A percentile compares a stretch with the other conserved stretches of the same genome.
These are phyloP conservation scores for Nicotiana undulata DNA, from an alignment of 257 asterid species.

Conservation along the genomic window DNA sequence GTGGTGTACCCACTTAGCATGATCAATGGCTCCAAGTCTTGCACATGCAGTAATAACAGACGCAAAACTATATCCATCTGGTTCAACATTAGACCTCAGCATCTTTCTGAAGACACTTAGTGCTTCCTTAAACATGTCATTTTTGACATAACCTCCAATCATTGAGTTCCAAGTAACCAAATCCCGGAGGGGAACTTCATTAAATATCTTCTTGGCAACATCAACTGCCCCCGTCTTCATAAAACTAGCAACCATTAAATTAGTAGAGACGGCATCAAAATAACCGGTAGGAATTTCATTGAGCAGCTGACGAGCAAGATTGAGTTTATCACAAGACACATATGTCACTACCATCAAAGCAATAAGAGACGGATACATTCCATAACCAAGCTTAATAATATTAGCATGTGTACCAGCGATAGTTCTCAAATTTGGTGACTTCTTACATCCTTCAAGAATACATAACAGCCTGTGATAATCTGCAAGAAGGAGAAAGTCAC, in stretches of 20 bases:
- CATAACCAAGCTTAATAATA: slow-evolving; percentile 51
- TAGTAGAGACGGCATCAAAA: slow-evolving; percentile 34
- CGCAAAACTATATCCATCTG: slow-evolving; percentile 64
- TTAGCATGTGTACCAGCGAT: slow-evolving; percentile 36
- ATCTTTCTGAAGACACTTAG: slow-evolving; percentile 44
- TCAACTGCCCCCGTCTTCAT: slow-evolving; percentile 47
- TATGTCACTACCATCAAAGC: slow-evolving; percentile 39
- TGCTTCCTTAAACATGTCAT: slow-evolving; percentile 42
- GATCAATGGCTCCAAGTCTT: slow-evolving; percentile 56
- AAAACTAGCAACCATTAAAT: slow-evolving; percentile 45
- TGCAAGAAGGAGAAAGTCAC: slow-evolving; percentile 9
- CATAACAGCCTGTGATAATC: slow-evolving; percentile 34
- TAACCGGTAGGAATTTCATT: slow-evolving; percentile 21
- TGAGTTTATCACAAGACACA: slow-evolving; percentile 29
- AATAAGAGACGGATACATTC: slow-evolving; percentile 27
- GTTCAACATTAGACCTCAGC: slow-evolving; percentile 39
- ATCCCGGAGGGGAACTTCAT: slow-evolving; percentile 40
- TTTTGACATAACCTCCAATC: slow-evolving; percentile 62
- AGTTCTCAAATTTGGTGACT: slow-evolving; percentile 22
- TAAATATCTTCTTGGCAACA: slow-evolving; percentile 48
- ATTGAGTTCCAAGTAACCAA: slow-evolving; percentile 71
- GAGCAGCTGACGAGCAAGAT: slow-evolving; percentile 41
- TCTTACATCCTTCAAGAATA: slow-evolving; percentile 53
- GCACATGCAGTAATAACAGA: slow-evolving; percentile 64
- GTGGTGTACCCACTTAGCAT: slow-evolving; percentile 66